Conservation (phyloP, 2,329 filamentous ascomycete species). For the Helminthosporium solani region DNA sequence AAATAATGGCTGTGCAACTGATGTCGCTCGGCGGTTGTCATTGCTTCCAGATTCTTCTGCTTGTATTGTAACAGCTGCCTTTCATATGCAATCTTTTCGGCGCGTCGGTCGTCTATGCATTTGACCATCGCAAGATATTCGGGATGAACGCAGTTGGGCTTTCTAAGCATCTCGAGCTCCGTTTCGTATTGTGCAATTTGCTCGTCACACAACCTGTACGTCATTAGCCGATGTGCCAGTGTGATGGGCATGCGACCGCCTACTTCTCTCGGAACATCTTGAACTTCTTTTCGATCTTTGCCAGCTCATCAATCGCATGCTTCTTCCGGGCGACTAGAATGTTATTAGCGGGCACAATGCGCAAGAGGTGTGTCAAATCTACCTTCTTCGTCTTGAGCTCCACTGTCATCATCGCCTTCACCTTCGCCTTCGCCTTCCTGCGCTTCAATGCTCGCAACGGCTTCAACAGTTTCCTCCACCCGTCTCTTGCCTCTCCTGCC, state of each 20-base stretch:
- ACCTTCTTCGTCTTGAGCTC: slow-evolving; percentile 42
- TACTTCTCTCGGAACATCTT: slow-evolving; percentile 78
- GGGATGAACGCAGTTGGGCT: slow-evolving; percentile 70
- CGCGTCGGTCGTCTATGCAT: slow-evolving; percentile 77
- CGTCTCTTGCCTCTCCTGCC: slow-evolving; percentile 53
- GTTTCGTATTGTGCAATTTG: slow-evolving; percentile 76
- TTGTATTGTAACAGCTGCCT: slow-evolving; percentile 73
- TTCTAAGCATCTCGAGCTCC: slow-evolving; percentile 61
- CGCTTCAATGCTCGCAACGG: slow-evolving; percentile 63
- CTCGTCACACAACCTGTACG: slow-evolving; percentile 79
- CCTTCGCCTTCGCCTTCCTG: slow-evolving; percentile 54
- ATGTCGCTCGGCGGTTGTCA: slow-evolving; percentile 76
- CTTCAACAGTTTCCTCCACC: slow-evolving; percentile 47
- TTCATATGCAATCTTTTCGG: slow-evolving; percentile 77
- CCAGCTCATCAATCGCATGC: slow-evolving; percentile 75
- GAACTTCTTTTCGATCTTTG: slow-evolving; percentile 84
- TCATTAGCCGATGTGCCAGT: slow-evolving; percentile 20
- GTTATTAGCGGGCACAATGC: background rate
- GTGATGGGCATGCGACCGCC: slow-evolving; percentile 25
- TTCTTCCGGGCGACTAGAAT: slow-evolving; percentile 71
- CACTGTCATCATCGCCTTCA: slow-evolving; percentile 46
- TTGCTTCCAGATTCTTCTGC: slow-evolving; percentile 66
- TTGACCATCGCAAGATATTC: slow-evolving; percentile 89
- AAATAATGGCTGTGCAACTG: slow-evolving; percentile 90
- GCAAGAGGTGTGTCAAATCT: slow-evolving; percentile 3